Percentiles rank a stretch among this genome's conserved stretches.
These are phyloP conservation scores for Alectoria sarmentosa DNA, from an alignment of 495 filamentous ascomycete genomes.

Conservation along the genomic window DNA sequence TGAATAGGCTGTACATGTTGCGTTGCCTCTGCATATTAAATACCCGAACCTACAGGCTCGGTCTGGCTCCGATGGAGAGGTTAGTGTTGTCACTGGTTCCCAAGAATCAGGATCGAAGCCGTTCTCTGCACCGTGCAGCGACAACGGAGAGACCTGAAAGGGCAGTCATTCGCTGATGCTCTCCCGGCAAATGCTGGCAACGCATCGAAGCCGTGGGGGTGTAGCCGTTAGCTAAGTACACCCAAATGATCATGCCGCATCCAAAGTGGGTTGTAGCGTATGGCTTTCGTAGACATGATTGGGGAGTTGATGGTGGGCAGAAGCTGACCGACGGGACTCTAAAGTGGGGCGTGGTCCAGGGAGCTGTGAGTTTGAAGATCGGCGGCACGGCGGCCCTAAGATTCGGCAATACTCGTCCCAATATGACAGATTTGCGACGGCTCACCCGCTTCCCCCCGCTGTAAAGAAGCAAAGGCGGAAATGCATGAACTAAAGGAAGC, in stretches of 20 bases:
- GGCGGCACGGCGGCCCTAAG: constrained; percentile 5
- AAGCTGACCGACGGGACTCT: not conserved
- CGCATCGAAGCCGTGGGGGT: constrained; percentile 8
- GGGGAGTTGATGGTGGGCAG: not conserved
- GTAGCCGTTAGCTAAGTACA: not conserved
- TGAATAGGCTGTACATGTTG: constrained; percentile 1
- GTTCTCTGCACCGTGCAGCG: not conserved
- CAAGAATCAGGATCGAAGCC: not conserved
- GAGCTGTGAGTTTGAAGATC: constrained; percentile 1
- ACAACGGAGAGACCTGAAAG: not conserved
- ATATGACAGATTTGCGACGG: not conserved
- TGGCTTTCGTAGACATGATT: not conserved
- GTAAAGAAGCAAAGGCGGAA: not conserved
- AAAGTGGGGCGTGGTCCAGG: not conserved
- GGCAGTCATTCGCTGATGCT: not conserved
- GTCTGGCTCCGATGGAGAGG: constrained; percentile 3
- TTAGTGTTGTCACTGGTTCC: not conserved
- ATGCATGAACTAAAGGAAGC: not conserved
- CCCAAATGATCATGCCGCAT: not conserved
- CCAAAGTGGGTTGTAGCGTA: not conserved
- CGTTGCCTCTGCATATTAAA: constrained; percentile 6
- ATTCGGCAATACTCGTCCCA: constrained; percentile 2
- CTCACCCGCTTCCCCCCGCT: constrained; percentile 1
- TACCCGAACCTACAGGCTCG: not conserved
- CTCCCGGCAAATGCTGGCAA: constrained; percentile 1